Percentiles rank a stretch among this genome's conserved stretches.
phyloP scores from a whole-genome alignment of 225 moss, liverwort and hornwort genomes.

The Lunularia cruciata region DNA sequence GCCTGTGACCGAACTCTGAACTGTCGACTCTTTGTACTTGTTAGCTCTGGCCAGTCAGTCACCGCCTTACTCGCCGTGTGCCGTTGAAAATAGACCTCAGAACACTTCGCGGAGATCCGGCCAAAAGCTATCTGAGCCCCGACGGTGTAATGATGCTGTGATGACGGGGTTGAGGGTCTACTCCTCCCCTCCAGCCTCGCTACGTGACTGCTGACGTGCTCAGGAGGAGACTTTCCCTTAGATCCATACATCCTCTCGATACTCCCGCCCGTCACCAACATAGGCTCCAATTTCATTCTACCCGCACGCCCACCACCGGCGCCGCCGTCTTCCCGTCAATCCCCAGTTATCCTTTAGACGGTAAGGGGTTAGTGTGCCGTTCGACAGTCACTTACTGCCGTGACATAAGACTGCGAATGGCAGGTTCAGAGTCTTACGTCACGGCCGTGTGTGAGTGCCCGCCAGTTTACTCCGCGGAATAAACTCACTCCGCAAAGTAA shows the following conservation, averaged over 20 bases:
- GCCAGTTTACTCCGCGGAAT: no score
- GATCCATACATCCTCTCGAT: neutral
- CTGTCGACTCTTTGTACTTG: neutral
- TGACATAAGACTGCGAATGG: no score
- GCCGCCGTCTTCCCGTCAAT: neutral
- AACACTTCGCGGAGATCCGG: neutral
- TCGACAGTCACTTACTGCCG: no score
- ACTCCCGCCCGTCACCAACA: neutral
- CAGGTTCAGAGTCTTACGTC: no score
- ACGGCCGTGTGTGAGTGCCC: no score
- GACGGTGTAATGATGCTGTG: neutral
- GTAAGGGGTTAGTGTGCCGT: no score
- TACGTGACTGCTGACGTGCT: no score
- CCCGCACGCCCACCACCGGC: neutral
- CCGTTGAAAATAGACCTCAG: neutral
- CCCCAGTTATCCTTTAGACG: no score
- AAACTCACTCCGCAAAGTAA: no score
- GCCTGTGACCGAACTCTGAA: neutral
- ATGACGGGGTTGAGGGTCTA: neutral
- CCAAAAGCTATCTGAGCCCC: neutral
- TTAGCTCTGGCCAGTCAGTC: neutral
- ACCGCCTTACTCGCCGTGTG: neutral
- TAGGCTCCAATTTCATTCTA: neutral
- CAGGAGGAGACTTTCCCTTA: no score
- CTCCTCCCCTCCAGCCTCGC: no score